A percentile compares a stretch with the other conserved stretches of the same genome.
Evolutionary conservation across 768 basidiomycete species (phyloP).

Genomic region (Rhodotorula diobovata): DNA sequence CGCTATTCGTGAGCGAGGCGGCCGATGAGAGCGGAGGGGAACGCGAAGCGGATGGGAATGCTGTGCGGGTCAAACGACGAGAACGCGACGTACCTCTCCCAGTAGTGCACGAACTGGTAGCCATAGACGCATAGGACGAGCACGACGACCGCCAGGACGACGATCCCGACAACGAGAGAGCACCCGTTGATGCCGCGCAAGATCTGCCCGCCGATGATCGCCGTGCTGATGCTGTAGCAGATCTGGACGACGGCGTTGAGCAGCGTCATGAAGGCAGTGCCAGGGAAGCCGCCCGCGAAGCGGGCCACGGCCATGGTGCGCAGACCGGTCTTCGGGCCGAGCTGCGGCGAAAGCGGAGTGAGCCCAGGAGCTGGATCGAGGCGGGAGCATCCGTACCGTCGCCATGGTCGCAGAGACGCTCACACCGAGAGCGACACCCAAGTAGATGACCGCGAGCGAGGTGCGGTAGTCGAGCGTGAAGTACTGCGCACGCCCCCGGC

Average conservation of each 20-base stretch:
- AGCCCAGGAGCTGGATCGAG: not conserved
- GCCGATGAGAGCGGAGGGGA: no score
- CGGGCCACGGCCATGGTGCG: constrained; percentile 58
- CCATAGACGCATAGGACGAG: constrained; percentile 42
- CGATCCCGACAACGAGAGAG: constrained; percentile 54
- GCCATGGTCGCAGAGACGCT: constrained; percentile 55
- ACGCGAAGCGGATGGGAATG: no score
- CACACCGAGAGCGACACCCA: constrained; percentile 53
- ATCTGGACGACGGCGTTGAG: constrained; percentile 58
- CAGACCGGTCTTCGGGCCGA: constrained; percentile 57
- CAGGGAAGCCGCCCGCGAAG: constrained; percentile 55
- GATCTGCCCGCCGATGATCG: constrained; percentile 57
- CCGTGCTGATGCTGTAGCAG: constrained; percentile 54
- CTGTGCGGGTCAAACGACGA: no score
- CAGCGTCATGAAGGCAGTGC: constrained; percentile 51
- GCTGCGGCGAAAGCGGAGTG: not conserved
- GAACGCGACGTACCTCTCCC: constrained; percentile 50
- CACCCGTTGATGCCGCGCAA: constrained; percentile 52
- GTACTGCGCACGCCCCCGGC: constrained; percentile 24
- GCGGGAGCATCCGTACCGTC: constrained; percentile 38
- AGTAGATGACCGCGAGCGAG: constrained; percentile 52
- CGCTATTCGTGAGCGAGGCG: no score
- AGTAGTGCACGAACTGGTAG: constrained; percentile 49
- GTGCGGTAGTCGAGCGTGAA: constrained; percentile 56
- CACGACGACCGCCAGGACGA: constrained; percentile 48